Base-by-base conservation (phyloP, 140 eudicot species). In the Eryngium alpinum region DNA sequence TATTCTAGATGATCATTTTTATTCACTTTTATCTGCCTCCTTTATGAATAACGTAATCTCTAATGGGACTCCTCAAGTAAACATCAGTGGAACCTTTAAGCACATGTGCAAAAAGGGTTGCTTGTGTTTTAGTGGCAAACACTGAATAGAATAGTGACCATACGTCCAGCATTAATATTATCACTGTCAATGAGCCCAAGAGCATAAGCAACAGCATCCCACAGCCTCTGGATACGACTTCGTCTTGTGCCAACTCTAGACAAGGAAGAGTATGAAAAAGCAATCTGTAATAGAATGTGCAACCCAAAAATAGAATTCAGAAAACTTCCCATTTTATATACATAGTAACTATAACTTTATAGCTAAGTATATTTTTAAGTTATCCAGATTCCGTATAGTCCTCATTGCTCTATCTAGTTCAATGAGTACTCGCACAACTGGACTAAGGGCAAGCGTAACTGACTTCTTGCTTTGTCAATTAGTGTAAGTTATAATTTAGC, bases 161-260 rank as follows among this genome's bases (percentile, higher is more conserved):
- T 94, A 85, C 98, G 92, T 31, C 98, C 97, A 15, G 98, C 98
- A 83, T 97, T 94, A 77, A 94, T 94, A 56, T 94, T 94, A 82
- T 94, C 97, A 80, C 98, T 92, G 81, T 94, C 98, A 57, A 92
- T 94, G 84, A 94, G 92, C 78, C 98, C 98, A 34, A 94, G 97
- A 74, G 98, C 98, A 89, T 94, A 94, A 66, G 98, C 97, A 86
- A 94, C 98, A 77, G 98, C 97, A 75, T 94, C 98, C 98, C 98
- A 94, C 98, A 94, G 89, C 80, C 97, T 94, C 87, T 90, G 97
- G 52, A 94, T 94, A 81, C 98, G 92, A 59, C 79, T 83, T 33
- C 98, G 97, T n/a, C n/a, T n/a, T 5, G 98, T 94, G 52, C 98
- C 98, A 53, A 97, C 98, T 87, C 87, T 92, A 43, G 98, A 94